Evolutionary conservation across 495 filamentous ascomycete species (phyloP), one percentile per base, ranked within the genome.

Genomic region (Daldinia vernicosa): DNA sequence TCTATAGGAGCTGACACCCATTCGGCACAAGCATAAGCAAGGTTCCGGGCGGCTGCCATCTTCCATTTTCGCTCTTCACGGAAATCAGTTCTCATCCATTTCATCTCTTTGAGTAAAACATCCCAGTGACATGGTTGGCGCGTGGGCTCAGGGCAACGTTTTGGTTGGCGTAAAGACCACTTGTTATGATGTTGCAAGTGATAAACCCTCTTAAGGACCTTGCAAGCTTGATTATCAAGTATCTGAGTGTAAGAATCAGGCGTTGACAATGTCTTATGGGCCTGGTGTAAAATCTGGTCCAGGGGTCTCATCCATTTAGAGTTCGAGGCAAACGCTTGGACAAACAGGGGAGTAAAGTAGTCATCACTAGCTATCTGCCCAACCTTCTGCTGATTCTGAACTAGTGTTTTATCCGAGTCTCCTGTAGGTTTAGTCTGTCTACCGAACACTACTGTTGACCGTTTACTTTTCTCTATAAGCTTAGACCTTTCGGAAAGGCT

Each of bases 31-130:
- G 89, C 89, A 63, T 89, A 82, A 3, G 93, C 94, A 47, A 94
- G 84, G 57, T 89, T 90, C 58, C 87, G 88, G 2, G 94, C 93
- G 43, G 90, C 86, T 54, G 92, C 88, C 66, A 89, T 88, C 78
- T 98, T 98, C 93, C 93, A 97, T 77, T 96, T 97, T 28, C 92
- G 82, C 78, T 99, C 95, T 80, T 97, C 92, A 32, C 91, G 85
- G 74, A 98, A 98, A 81, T 99, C 95, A 2, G 93, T 97, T 39
- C 93, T 87, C 89, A 99, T 93, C 96, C 95, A 98, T 78, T 93
- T 97, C 87, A 94, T 92, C 80, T 99, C 93, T 69, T 93, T 86
- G 8, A 98, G 80, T 43, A 98, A 78, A 47, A 95, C 85, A 81
- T 99, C 95, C 87, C 88, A 90, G 76, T 98, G 94, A 6, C 89